Conservation (phyloP, 2,329 filamentous ascomycete species). For the Arthrobotrys musiformis region DNA sequence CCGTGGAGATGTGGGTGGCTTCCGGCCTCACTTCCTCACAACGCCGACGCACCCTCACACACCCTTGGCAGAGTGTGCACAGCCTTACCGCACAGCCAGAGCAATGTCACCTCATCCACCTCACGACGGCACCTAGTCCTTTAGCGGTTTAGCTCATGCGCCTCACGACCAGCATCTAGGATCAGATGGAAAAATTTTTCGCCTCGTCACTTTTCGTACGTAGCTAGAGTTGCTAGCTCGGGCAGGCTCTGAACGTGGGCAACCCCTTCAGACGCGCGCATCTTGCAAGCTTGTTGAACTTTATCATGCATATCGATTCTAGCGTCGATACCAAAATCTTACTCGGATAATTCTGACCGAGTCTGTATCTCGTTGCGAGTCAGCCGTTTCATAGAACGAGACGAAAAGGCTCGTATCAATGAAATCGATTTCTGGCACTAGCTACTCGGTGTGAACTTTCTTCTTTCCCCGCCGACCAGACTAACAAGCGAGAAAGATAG, state of each 20-base stretch:
- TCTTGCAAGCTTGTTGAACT: constrained; percentile 41
- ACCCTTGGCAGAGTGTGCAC: constrained; percentile 44
- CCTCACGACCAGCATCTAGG: not conserved
- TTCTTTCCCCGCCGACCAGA: constrained; percentile 31
- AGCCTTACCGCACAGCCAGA: constrained; percentile 51
- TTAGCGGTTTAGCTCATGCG: not conserved
- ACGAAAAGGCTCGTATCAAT: not conserved
- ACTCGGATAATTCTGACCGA: not conserved
- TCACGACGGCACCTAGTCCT: constrained; percentile 37
- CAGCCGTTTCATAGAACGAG: constrained; percentile 3
- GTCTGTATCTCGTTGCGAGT: constrained; percentile 10
- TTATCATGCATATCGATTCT: constrained; percentile 22
- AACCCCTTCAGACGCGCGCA: constrained; percentile 33
- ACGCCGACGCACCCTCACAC: constrained; percentile 35
- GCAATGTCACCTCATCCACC: constrained; percentile 49
- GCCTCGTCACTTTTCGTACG: not conserved
- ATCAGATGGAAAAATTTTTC: constrained; percentile 16
- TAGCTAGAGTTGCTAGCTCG: too few relatives aligned
- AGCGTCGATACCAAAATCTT: constrained; percentile 3
- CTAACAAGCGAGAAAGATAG: constrained; percentile 31
- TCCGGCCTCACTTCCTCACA: constrained; percentile 32
- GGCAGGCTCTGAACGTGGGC: not conserved
- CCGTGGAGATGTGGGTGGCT: constrained; percentile 17
- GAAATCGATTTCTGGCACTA: not conserved
- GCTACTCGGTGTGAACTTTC: constrained; percentile 7